A percentile compares a stretch with the other conserved stretches of the same genome.
phyloP scores from a whole-genome alignment of 345 rosid genomes.

The Eutrema yunnanense region DNA sequence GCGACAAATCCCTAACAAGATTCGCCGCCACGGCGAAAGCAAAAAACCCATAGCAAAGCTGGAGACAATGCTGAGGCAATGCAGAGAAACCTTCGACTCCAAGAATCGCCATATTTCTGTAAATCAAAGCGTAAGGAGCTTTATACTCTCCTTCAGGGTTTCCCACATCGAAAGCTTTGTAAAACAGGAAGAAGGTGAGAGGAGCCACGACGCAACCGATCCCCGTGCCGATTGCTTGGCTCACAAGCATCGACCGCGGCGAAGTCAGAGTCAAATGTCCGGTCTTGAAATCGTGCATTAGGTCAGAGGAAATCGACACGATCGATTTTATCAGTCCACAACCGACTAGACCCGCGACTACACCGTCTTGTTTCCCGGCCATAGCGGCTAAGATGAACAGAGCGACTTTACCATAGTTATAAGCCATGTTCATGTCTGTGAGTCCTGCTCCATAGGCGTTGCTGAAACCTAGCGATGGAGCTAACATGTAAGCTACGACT shows the following conservation, averaged over 20 bases:
- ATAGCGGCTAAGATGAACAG: constrained; percentile 45
- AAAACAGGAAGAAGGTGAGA: constrained; percentile 39
- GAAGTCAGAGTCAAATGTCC: constrained; percentile 48
- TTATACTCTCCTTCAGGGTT: constrained; percentile 35
- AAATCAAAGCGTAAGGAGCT: constrained; percentile 43
- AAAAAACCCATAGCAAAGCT: constrained; percentile 39
- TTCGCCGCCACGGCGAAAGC: constrained; percentile 37
- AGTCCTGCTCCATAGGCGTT: constrained; percentile 57
- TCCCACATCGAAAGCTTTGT: constrained; percentile 46
- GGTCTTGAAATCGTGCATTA: constrained; percentile 51
- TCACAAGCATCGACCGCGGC: constrained; percentile 47
- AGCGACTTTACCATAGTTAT: constrained; percentile 49
- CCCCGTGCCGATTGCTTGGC: constrained; percentile 49
- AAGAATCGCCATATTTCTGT: constrained; percentile 45
- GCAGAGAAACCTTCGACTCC: constrained; percentile 55
- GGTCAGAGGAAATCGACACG: constrained; percentile 45
- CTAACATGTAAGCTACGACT: constrained; percentile 40
- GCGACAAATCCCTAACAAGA: constrained; percentile 21
- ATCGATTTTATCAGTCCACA: constrained; percentile 53
- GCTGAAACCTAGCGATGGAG: constrained; percentile 43
- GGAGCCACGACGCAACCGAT: constrained; percentile 51
- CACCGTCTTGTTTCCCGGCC: constrained; percentile 46
- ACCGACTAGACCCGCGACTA: constrained; percentile 46
- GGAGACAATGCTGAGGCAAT: constrained; percentile 41
- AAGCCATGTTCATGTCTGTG: constrained; percentile 52